Base-by-base conservation (phyloP, 1,284 basidiomycete genomes). In the Microbotryomycetes sp. region DNA sequence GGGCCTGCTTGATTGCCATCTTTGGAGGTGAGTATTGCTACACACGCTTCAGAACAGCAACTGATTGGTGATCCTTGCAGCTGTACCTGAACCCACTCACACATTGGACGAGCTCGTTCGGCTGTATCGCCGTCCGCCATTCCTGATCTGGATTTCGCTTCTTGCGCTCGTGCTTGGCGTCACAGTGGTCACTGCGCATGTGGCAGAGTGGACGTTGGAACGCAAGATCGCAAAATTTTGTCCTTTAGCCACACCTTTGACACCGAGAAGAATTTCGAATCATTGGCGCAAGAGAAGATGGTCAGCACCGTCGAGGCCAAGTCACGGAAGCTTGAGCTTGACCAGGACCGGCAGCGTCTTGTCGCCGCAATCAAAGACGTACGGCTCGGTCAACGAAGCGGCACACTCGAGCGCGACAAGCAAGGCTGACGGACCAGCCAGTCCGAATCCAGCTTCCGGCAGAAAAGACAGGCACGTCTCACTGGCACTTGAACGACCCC, bases 31-130 rank as follows among this genome's bases (percentile, higher is more conserved):
- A n/a, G 66, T n/a, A 3, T 45, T 28, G 16, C 29, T 31, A 14
- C 3, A 15, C n/a, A n/a, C 7, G 4, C 30, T 9, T 16, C 25
- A 14, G 36, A 5, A 5, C 4, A 25, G 4, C 5, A 31, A 29
- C 30, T 7, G 12, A 12, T 42, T 42, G 36, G 36, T 42, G 9
- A 9, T 42, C 36, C 36, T 23, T n/a, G 3, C 59, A 68, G 89
- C 92, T 60, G 89, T 97, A 0, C 85, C 88, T n/a, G 91, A 96
- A 75, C 83, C 84, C 14, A 89, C 88, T n/a, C 89, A 89, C 70
- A 86, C 86, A 1, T 81, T 97, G 16, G 88, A 92, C 66, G 90
- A 94, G 75, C 81, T 97, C 36, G 80, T 97, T 28, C 76, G 76
- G 26, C 81, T 97, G 6, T 94, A 92, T 76, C 78, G 81, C 49